phyloP scores from a whole-genome alignment of 352 stramenopile genomes.

The Peronospora belbahrii region DNA sequence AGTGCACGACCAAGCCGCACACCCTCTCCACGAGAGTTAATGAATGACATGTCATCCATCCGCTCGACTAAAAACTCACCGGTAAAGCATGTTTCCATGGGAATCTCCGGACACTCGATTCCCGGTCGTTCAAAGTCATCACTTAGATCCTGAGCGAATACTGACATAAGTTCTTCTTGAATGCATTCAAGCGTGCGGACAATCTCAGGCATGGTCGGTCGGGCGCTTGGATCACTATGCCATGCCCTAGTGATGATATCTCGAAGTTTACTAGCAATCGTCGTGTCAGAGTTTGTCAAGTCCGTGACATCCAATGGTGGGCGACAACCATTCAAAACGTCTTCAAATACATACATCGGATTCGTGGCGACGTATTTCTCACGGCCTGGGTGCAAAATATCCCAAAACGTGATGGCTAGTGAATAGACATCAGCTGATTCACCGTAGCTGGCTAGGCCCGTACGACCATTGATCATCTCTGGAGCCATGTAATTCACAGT shows the following conservation, averaged over 20 bases:
- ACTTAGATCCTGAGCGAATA: constrained; percentile 39
- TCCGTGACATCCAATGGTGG: constrained; percentile 32
- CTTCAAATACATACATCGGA: constrained; percentile 45
- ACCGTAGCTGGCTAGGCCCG: constrained; percentile 41
- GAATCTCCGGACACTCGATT: constrained; percentile 5
- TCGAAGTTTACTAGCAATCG: constrained; percentile 35
- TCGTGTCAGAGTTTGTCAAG: not conserved
- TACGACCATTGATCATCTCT: constrained; percentile 50
- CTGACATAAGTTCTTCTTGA: constrained; percentile 50
- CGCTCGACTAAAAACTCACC: constrained; percentile 26
- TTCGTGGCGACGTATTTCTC: constrained; percentile 40
- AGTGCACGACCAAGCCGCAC: constrained; percentile 43
- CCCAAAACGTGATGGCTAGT: constrained; percentile 66
- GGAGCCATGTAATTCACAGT: constrained; percentile 74
- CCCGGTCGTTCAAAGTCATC: constrained; percentile 29
- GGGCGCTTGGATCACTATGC: constrained; percentile 38
- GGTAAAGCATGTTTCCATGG: constrained; percentile 25
- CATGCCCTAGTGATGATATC: constrained; percentile 52
- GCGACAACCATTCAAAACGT: constrained; percentile 36
- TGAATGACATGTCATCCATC: constrained; percentile 31
- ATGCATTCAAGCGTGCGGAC: constrained; percentile 42
- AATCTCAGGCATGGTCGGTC: constrained; percentile 42
- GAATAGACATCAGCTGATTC: constrained; percentile 68
- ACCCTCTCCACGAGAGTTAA: constrained; percentile 20
- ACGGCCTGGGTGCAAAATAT: constrained; percentile 46